Percentiles rank a stretch among this genome's conserved stretches.
Conservation (phyloP, 2,329 filamentous ascomycete genomes). For the Colletotrichum cuscutae region DNA sequence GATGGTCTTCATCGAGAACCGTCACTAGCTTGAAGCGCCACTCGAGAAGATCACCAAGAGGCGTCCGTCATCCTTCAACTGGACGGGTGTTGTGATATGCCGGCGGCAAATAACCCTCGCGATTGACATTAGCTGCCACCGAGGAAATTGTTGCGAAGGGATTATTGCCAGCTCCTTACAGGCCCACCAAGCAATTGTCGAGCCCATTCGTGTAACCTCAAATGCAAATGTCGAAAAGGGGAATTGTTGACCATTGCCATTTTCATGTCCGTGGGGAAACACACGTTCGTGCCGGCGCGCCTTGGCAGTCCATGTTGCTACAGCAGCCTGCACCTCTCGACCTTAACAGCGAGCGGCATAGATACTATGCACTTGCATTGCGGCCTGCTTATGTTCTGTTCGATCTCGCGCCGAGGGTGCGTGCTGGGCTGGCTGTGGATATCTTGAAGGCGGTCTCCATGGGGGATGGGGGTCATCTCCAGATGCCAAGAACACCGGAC, state of each 20-base stretch:
- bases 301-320: slow-evolving; percentile 19
- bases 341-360: neutral
- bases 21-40: neutral
- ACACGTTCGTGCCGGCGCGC: slow-evolving; percentile 3
- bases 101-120: neutral
- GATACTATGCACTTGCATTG: neutral
- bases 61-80: neutral
- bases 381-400: neutral
- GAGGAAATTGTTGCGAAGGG: neutral
- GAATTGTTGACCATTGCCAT: neutral
- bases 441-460: neutral
- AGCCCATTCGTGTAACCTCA: neutral
- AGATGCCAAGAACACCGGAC: neutral
- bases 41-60: neutral
- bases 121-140: neutral
- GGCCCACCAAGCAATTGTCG: too few relatives aligned
- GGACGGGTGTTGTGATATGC: neutral
- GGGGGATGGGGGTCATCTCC: neutral
- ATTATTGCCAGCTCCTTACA: neutral
- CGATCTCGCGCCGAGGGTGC: neutral
- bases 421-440: neutral
- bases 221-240: too few relatives aligned
- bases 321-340: neutral
- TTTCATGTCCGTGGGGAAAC: slow-evolving; percentile 9
- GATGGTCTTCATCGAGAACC: neutral